Conservation (phyloP, 1,284 basidiomycete species). For the Blastosporella zonata region DNA sequence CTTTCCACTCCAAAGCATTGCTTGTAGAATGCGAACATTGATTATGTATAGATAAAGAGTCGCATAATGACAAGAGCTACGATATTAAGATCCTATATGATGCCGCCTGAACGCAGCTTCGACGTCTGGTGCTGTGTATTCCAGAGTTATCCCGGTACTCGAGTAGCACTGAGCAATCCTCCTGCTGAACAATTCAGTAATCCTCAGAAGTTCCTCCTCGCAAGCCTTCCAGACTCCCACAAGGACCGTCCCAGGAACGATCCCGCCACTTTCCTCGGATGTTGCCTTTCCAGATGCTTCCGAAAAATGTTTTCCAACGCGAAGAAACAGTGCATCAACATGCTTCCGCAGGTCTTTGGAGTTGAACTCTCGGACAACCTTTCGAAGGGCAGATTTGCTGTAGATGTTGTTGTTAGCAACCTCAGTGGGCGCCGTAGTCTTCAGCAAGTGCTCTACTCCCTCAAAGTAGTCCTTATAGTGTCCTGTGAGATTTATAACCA, state of each 20-base stretch:
- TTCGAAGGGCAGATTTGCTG: slow-evolving; percentile 76
- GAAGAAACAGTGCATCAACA: slow-evolving; percentile 83
- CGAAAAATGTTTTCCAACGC: slow-evolving; percentile 95
- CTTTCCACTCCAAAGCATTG: too few relatives aligned
- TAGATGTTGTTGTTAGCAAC: slow-evolving; percentile 77
- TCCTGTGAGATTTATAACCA: slow-evolving; percentile 3
- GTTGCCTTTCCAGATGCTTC: slow-evolving; percentile 69
- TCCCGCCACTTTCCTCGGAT: slow-evolving; percentile 55
- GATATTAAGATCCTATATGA: slow-evolving; percentile 45
- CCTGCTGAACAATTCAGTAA: slow-evolving; percentile 68
- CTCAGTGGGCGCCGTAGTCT: slow-evolving; percentile 79
- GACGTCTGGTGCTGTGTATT: slow-evolving; percentile 75
- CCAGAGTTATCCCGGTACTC: slow-evolving; percentile 66
- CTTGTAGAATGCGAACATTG: too few relatives aligned
- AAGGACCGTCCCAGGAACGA: slow-evolving; percentile 66
- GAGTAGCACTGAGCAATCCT: slow-evolving; percentile 77
- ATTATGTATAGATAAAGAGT: background rate
- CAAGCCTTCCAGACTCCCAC: slow-evolving; percentile 86
- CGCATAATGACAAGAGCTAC: slow-evolving; percentile 11
- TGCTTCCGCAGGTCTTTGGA: slow-evolving; percentile 87
- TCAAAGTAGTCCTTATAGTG: slow-evolving; percentile 87
- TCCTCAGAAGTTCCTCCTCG: slow-evolving; percentile 74
- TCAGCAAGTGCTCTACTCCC: slow-evolving; percentile 82
- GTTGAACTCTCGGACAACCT: slow-evolving; percentile 83
- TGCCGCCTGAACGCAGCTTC: slow-evolving; percentile 75